Evolutionary conservation across 495 filamentous ascomycete species (phyloP), one percentile per base, ranked within the genome.

Genomic region (Penicillium macrosclerotiorum): DNA sequence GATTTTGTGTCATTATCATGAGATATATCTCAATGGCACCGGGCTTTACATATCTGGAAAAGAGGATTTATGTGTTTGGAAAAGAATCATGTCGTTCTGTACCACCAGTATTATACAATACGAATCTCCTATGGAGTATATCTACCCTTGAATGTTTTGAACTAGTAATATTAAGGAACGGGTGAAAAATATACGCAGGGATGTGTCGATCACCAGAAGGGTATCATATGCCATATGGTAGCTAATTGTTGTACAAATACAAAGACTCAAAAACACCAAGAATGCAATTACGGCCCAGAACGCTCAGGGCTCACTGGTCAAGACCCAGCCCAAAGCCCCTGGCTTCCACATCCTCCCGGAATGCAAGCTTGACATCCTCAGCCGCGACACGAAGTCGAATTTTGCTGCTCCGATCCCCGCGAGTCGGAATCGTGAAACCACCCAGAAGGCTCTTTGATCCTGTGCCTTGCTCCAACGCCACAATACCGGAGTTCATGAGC

Each of bases 311-410:
- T 65, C 43, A 73, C 30, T 54, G 49, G 35, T 71, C 67, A 63
- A 69, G 55, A 16, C 69, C 68, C 45, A 77, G 54, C 2, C 74
- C 88, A 50, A 96, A 69, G 12, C 81, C 82, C 60, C 84, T 88
- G 18, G 92, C 85, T 65, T 95, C 88, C 6, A 75, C 78, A 74
- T 99, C 93, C 54, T 95, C 92, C 46, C 83, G 81, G 54, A 97
- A 83, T 26, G 94, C 93, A 48, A 82, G 69, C 62, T 84, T 84
- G 1, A 99, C 80, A 64, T 99, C 93, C 55, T 96, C 93, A 32
- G 95, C 86, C 1, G 85, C 84, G 46, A 96, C 85, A 22, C 88
- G 78, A 40, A 97, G 72, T 49, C 92, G 73, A 8, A 99, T 81
- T 62, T 91, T 92, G 27, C 90, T 90, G 22, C 84, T 88, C 12